Evolutionary conservation across 1,139 yeast species (phyloP).

Genomic region (Taphrina communis): DNA sequence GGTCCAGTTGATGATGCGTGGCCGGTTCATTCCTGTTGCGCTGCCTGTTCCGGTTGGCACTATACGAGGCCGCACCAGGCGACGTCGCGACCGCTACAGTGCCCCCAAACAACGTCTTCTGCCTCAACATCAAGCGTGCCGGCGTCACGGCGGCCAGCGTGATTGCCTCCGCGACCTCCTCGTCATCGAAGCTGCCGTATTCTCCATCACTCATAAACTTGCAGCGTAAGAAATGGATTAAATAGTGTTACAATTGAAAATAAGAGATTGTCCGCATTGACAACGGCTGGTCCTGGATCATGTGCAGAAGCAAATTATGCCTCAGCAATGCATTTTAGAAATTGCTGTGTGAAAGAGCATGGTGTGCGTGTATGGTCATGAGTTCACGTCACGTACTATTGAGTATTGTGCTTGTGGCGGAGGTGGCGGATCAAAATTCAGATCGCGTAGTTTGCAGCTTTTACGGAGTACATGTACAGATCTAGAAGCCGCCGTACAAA

Average conservation of each 20-base stretch:
- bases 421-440: conserved; percentile 9
- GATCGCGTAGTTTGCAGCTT: too few species aligned
- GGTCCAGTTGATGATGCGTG: conserved; percentile 43
- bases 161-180: conserved; percentile 18
- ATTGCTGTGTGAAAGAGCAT: too few species aligned
- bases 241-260: not conserved
- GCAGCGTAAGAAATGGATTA: not conserved
- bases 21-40: conserved; percentile 34
- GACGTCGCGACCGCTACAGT: conserved; percentile 13
- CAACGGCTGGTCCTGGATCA: too few species aligned
- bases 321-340: too few species aligned
- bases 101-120: conserved; percentile 14
- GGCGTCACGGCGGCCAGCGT: conserved; percentile 17
- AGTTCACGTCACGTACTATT: too few species aligned
- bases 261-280: not conserved
- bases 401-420: not conserved
- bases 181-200: conserved; percentile 33
- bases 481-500: too few species aligned
- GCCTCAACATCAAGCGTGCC: conserved; percentile 9
- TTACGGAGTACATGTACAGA: too few species aligned
- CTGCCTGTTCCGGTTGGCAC: conserved; percentile 17
- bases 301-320: too few species aligned
- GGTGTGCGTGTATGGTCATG: too few species aligned
- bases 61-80: conserved; percentile 29
- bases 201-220: conserved; percentile 28